Evolutionary conservation across 805 yeast species (phyloP).

Genomic region (Wickerhamiella musiphila): DNA sequence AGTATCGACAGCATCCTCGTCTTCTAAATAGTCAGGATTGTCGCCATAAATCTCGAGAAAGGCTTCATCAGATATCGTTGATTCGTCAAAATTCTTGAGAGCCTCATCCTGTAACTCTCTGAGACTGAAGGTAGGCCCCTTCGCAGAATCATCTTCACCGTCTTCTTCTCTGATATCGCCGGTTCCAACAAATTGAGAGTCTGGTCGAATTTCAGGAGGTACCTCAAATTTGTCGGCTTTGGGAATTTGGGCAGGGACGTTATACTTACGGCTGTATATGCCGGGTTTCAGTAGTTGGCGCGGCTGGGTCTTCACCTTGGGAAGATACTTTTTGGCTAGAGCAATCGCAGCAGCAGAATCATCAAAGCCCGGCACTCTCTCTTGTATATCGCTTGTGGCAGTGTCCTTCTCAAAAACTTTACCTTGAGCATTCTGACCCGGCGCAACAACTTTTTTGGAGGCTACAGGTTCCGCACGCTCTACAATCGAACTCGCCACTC

Average conservation of each 20-base stretch:
- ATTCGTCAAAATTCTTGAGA: slow-evolving; percentile 8
- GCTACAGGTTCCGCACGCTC: too few relatives aligned
- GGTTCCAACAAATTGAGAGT: slow-evolving; percentile 4
- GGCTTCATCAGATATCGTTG: slow-evolving; percentile 14
- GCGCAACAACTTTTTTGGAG: too few relatives aligned
- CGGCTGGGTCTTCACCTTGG: too few relatives aligned
- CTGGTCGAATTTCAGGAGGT: neutral
- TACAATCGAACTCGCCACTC: too few relatives aligned
- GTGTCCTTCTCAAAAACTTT: too few relatives aligned
- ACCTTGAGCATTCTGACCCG: too few relatives aligned
- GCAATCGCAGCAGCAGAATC: too few relatives aligned
- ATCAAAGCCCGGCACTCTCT: too few relatives aligned
- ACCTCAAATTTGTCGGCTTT: neutral
- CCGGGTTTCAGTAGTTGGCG: too few relatives aligned
- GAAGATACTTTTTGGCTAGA: too few relatives aligned
- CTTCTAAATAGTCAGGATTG: slow-evolving; percentile 2
- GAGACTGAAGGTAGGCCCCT: too few relatives aligned
- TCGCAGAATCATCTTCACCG: neutral
- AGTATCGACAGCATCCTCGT: neutral
- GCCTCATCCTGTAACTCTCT: slow-evolving; percentile 9
- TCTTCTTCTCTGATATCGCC: slow-evolving; percentile 6
- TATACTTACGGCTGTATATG: slow-evolving; percentile 4
- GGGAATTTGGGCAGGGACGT: neutral
- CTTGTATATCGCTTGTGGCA: too few relatives aligned
- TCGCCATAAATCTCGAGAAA: slow-evolving; percentile 12